A percentile compares a stretch with the other conserved stretches of the same genome.
Conservation (phyloP, 768 basidiomycete genomes). For the Calocera cornea region DNA sequence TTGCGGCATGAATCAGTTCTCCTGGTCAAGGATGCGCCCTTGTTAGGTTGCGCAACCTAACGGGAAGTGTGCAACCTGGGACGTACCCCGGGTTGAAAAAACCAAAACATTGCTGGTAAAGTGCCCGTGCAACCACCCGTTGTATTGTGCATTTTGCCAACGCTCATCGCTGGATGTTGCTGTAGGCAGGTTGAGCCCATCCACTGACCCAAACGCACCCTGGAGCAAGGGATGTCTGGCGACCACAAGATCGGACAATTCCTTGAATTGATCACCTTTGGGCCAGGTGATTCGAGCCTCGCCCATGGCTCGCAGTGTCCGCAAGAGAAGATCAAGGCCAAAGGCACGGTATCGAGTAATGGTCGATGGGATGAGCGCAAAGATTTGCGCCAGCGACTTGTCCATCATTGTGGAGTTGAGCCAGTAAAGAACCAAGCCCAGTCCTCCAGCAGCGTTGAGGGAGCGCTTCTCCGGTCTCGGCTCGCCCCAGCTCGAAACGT, state of each 20-base stretch:
- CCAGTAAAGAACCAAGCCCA: too few species aligned
- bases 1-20: conserved; percentile 23
- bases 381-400: conserved; percentile 30
- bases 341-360: conserved; percentile 28
- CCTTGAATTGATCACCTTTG: background rate
- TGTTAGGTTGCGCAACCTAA: background rate
- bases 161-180: conserved; percentile 29
- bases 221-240: conserved; percentile 22
- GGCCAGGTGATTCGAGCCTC: conserved; percentile 25
- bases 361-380: conserved; percentile 30
- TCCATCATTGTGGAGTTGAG: conserved; percentile 31
- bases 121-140: conserved; percentile 33
- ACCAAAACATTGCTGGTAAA: conserved; percentile 30
- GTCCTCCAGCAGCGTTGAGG: conserved; percentile 28
- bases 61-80: background rate
- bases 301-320: conserved; percentile 20
- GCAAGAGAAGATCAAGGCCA: conserved; percentile 23
- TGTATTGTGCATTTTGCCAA: conserved; percentile 36
- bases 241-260: conserved; percentile 15
- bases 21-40: conserved; percentile 18
- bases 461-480: conserved; percentile 23
- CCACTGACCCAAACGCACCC: conserved; percentile 32
- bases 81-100: conserved; percentile 24
- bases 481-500: conserved; percentile 16
- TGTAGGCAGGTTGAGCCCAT: conserved; percentile 30